Base-by-base conservation (phyloP, 805 yeast genomes). In the Cyberlindnera euphorbiiphila region DNA sequence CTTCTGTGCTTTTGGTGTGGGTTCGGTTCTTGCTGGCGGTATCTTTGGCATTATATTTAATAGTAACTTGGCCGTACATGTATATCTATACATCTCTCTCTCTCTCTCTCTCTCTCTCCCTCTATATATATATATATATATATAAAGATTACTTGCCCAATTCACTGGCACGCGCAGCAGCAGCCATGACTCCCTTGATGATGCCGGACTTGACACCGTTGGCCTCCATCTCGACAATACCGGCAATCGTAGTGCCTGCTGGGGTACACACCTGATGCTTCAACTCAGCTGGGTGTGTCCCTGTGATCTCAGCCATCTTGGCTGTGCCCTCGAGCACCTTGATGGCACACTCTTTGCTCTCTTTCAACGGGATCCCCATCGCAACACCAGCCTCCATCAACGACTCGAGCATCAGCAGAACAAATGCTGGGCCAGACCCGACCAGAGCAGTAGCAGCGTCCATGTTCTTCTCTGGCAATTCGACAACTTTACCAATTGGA, bases 231-330 rank as follows among this genome's bases (percentile, higher is more conserved):
- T 80, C 86, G 61, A 91, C 72, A 41, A 93, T 68, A 0, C 98
- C 98, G 9, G 95, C 95, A 59, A 93, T 93, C 4, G 98, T 93
- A 34, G 97, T 89, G 23, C 98, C 98, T 21, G 93, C 98, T 17
- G 98, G 98, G 0, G 98, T 93, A 58, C 96, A 88, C 8, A 93
- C 93, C 51, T 80, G 81, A 58, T 84, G 79, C 58, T 85, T 85
- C 59, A 93, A 72, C 10, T 75, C 86, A 14, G 93, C 91, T 9
- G 98, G 98, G 56, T 91, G 96, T 29, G 71, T 76, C 4, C 86
- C 88, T 9, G 88, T 80, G 48, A 77, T 75, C 46, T 81, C 74
- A 1, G 82, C 89, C 96, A 93, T 85, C 62, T 78, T 80, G 12
- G 93, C 91, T 11, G 97, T 85, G 17, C 98, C 98, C 60, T 83